These are phyloP conservation scores for Amyloporia xantha DNA, from an alignment of 768 basidiomycete genomes.

Conservation along the genomic window DNA sequence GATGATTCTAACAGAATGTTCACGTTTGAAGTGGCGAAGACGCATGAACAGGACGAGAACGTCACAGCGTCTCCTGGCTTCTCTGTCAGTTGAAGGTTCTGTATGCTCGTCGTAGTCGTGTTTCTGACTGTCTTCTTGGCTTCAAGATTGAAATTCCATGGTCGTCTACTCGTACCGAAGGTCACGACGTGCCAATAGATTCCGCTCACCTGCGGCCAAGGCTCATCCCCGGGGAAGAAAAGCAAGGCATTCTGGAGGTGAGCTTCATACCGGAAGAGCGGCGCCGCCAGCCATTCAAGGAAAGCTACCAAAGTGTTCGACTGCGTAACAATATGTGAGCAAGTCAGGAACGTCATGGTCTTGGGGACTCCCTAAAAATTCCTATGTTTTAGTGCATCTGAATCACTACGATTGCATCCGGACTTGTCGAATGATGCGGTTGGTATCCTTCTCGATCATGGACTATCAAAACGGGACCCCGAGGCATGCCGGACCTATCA, in stretches of 20 bases:
- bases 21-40: slow-evolving; percentile 48
- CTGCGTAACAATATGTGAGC: too few species aligned
- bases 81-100: slow-evolving; percentile 27
- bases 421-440: neutral
- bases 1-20: slow-evolving; percentile 42
- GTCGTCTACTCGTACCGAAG: too few species aligned
- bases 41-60: slow-evolving; percentile 49
- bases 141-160: neutral
- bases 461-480: neutral
- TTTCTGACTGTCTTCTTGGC: too few species aligned
- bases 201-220: neutral
- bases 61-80: slow-evolving; percentile 40
- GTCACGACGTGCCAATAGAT: neutral
- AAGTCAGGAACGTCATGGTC: too few species aligned
- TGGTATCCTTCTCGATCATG: neutral
- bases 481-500: neutral
- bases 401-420: neutral
- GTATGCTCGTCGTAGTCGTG: neutral
- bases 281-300: too few species aligned
- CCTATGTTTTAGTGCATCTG: neutral
- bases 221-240: slow-evolving; percentile 12
- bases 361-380: too few species aligned
- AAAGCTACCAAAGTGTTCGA: too few species aligned
- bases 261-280: neutral
- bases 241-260: slow-evolving; percentile 13